phyloP scores from a whole-genome alignment of 1,139 yeast species.

The Suhomyces kunorum region DNA sequence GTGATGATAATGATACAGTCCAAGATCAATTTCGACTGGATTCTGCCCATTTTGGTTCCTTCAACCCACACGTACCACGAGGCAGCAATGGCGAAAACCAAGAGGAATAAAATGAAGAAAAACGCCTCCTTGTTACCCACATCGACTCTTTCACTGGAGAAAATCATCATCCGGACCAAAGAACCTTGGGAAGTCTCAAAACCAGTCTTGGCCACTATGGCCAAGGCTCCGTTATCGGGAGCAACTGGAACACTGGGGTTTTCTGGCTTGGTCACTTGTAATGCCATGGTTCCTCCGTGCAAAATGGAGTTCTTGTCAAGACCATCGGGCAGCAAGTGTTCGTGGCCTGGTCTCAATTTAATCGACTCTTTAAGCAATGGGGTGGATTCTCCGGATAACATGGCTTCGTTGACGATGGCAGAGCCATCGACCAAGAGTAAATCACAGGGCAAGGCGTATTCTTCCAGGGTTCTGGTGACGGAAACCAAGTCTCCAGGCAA shows the following conservation, averaged over 20 bases:
- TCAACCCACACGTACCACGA: constrained; percentile 99
- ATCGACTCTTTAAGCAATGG: constrained; percentile 93
- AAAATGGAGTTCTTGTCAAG: constrained; percentile 85
- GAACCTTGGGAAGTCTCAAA: constrained; percentile 98
- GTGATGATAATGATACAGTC: constrained; percentile 96
- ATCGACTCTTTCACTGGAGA: constrained; percentile 93
- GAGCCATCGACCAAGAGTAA: constrained; percentile 81
- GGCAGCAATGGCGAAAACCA: constrained; percentile 91
- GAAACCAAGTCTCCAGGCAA: constrained; percentile 94
- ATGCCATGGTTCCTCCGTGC: constrained; percentile 96
- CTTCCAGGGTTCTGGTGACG: constrained; percentile 83
- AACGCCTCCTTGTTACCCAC: constrained; percentile 96
- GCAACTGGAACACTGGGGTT: constrained; percentile 53
- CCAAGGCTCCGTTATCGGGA: constrained; percentile 93
- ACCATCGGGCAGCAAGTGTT: constrained; percentile 70
- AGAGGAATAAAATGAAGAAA: constrained; percentile 83
- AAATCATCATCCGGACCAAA: constrained; percentile 95
- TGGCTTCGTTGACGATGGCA: constrained; percentile 94
- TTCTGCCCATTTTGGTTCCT: constrained; percentile 94
- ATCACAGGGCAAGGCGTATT: constrained; percentile 96
- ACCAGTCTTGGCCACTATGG: constrained; percentile 89
- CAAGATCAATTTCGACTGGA: constrained; percentile 86
- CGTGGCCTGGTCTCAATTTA: constrained; percentile 75
- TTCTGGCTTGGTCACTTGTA: constrained; percentile 81
- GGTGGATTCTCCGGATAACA: constrained; percentile 98